A percentile compares a stretch with the other conserved stretches of the same genome.
Evolutionary conservation across 495 filamentous ascomycete genomes (phyloP).

Genomic region (Cercophora samala): DNA sequence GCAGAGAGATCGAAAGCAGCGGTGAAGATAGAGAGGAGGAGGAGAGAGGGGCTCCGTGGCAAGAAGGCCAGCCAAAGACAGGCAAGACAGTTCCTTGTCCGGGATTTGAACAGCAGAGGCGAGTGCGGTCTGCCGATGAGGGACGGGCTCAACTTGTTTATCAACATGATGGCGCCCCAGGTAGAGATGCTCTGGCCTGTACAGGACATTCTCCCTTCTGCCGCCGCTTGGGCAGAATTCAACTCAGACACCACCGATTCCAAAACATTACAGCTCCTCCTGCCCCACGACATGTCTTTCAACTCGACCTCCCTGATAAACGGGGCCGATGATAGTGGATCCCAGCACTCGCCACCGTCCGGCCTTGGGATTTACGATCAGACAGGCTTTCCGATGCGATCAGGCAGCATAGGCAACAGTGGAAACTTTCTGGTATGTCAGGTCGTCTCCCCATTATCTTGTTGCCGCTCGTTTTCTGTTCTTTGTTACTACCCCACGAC

Average conservation of each 20-base stretch:
- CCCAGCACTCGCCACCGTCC: not conserved
- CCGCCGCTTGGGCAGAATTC: not conserved
- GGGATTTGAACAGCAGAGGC: not conserved
- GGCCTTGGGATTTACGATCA: not conserved
- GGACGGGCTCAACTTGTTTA: not conserved
- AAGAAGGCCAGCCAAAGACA: not conserved
- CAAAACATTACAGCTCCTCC: not conserved
- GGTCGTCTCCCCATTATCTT: not conserved
- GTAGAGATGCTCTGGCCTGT: not conserved
- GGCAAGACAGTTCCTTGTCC: not conserved
- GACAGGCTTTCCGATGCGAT: not conserved
- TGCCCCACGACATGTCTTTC: not conserved
- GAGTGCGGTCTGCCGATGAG: not conserved
- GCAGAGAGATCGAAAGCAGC: not conserved
- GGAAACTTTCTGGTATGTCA: not conserved
- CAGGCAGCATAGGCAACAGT: not conserved
- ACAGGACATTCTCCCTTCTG: not conserved
- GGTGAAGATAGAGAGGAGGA: constrained; percentile 1
- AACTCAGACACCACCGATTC: not conserved
- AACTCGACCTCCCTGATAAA: not conserved
- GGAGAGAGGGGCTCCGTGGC: not conserved
- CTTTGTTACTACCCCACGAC: not conserved
- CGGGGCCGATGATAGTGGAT: not conserved
- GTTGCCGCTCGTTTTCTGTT: not conserved
- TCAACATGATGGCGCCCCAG: not conserved